Evolutionary conservation across 148 eudicot genomes (phyloP).

Genomic region (Heliamphora exappendiculata): DNA sequence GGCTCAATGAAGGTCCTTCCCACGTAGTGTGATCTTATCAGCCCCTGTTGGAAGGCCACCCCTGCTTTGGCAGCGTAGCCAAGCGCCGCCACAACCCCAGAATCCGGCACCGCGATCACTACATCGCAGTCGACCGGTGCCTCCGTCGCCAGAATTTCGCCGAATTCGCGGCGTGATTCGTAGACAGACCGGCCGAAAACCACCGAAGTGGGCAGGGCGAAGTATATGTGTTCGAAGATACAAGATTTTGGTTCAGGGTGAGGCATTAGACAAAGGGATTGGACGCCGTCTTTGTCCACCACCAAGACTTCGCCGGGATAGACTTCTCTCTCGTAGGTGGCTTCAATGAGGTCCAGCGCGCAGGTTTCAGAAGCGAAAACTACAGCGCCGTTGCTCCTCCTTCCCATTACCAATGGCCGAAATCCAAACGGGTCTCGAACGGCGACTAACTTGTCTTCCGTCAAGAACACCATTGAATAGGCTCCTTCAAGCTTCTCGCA

Average conservation of each 20-base stretch:
- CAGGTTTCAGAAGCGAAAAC: slow-evolving; percentile 93
- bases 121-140: slow-evolving; percentile 83
- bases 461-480: slow-evolving; percentile 74
- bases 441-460: slow-evolving; percentile 77
- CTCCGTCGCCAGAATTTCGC: slow-evolving; percentile 55
- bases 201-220: slow-evolving; percentile 66
- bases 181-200: slow-evolving; percentile 79
- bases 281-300: slow-evolving; percentile 69
- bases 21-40: slow-evolving; percentile 79
- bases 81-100: slow-evolving; percentile 86
- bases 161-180: slow-evolving; percentile 47
- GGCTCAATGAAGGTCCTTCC: slow-evolving; percentile 87
- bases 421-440: slow-evolving; percentile 82
- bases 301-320: slow-evolving; percentile 75
- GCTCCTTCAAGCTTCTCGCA: slow-evolving; percentile 67
- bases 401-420: slow-evolving; percentile 88
- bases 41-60: slow-evolving; percentile 66
- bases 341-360: slow-evolving; percentile 81
- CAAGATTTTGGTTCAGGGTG: slow-evolving; percentile 70
- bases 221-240: slow-evolving; percentile 82
- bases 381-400: slow-evolving; percentile 74
- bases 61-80: slow-evolving; percentile 71
- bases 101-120: slow-evolving; percentile 90
- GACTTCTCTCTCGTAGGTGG: slow-evolving; percentile 72
- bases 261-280: slow-evolving; percentile 47